Evolutionary conservation across 768 basidiomycete genomes (phyloP), one percentile per base, ranked within the genome.

Genomic region (Amanita pseudoporphyria): DNA sequence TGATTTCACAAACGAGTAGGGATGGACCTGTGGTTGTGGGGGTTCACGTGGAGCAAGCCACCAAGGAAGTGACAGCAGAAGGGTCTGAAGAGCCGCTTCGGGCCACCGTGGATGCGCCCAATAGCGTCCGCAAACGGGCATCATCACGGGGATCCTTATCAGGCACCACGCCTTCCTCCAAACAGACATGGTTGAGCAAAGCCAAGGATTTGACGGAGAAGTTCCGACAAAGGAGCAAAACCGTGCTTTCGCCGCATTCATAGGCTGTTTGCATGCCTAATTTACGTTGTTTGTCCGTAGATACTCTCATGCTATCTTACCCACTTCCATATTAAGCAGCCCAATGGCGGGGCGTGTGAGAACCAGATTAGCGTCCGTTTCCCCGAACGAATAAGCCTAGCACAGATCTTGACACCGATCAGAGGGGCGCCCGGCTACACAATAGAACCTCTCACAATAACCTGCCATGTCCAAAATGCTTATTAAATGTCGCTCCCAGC

Each of bases 21-120:
- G 64, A 63, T 21, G 59, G 49, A 14, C 64, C 57, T 48, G 53
- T 73, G 53, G 62, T 73, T 39, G 70, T 79, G 28, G 75, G 67
- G 22, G 69, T 78, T 7, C 74, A 71, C 43, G 69, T 78, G 31
- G 69, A 76, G 52, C 66, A 69, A 50, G 74, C 74, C 0, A 76
- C 66, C 5, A 64, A 66, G 9, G 66, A 68, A 47, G 49, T 64
- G 2, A 39, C 45, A 30, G 51, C 58, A 43, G 59, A 59, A 58
- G 56, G 53, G 30, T 53, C 53, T 45, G 63, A 62, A 45, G 60
- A 57, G 18, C 49, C 45, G n/a, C 53, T 52, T 13, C 56, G 59
- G 5, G 64, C 60, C 18, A 65, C 62, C 16, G 64, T 69, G 19
- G 64, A 66, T 31, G 64, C 67, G 16, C 58, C 62, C 3, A 60